phyloP scores from a whole-genome alignment of 768 basidiomycete genomes.

The Pluteus cervinus region DNA sequence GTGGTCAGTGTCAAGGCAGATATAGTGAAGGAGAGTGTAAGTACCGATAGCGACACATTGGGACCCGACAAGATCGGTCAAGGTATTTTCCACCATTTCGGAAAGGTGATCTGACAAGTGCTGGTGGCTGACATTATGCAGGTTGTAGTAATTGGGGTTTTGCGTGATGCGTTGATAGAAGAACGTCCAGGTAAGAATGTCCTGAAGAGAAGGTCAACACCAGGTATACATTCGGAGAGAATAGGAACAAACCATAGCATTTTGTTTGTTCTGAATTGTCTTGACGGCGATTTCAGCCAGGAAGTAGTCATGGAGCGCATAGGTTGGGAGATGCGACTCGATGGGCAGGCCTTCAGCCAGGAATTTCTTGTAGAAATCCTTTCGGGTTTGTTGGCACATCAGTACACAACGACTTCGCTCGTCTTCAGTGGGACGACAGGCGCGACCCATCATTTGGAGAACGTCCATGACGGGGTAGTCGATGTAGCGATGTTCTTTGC shows the following conservation, averaged over 20 bases:
- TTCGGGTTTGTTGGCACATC: slow-evolving; percentile 96
- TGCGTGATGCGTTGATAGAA: slow-evolving; percentile 97
- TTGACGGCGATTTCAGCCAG: slow-evolving; percentile 97
- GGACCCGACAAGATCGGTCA: slow-evolving; percentile 87
- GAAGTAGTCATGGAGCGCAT: slow-evolving; percentile 94
- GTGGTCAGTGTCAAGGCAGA: background rate
- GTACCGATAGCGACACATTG: slow-evolving; percentile 90
- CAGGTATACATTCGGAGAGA: background rate
- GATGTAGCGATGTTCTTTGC: slow-evolving; percentile 95
- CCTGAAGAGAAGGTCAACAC: slow-evolving; percentile 33
- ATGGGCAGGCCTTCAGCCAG: slow-evolving; percentile 95
- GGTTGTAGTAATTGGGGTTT: slow-evolving; percentile 93
- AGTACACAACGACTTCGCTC: slow-evolving; percentile 88
- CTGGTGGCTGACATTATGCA: slow-evolving; percentile 93
- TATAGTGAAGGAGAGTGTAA: slow-evolving; percentile 9
- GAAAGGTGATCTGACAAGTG: slow-evolving; percentile 95
- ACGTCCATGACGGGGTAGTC: slow-evolving; percentile 99
- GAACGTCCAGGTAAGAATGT: slow-evolving; percentile 98
- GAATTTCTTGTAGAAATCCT: slow-evolving; percentile 99
- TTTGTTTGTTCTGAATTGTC: slow-evolving; percentile 99
- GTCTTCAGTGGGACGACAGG: slow-evolving; percentile 86
- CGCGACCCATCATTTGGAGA: slow-evolving; percentile 98
- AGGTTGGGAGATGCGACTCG: slow-evolving; percentile 89
- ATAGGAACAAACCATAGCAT: slow-evolving; percentile 67
- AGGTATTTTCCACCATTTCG: slow-evolving; percentile 89